These are phyloP conservation scores for Misopates orontium DNA, from an alignment of 257 asterid genomes.

Conservation along the genomic window DNA sequence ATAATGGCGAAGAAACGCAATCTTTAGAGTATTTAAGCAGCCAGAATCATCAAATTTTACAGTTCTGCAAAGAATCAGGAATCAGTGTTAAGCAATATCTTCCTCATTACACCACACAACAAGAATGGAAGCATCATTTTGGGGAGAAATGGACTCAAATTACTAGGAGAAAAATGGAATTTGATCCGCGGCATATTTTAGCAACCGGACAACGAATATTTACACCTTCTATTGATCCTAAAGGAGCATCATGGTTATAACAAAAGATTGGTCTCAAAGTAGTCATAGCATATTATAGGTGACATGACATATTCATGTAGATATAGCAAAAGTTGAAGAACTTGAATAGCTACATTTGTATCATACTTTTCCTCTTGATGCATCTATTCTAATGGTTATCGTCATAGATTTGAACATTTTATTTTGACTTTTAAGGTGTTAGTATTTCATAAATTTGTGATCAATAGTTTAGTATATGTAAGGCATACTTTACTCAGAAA, in stretches of 20 bases:
- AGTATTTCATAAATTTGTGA: no score
- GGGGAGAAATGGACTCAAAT: slow-evolving; percentile 63
- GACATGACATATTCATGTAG: slow-evolving; percentile 18
- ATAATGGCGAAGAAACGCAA: slow-evolving; percentile 56
- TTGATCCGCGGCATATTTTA: slow-evolving; percentile 65
- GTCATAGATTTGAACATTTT: no score
- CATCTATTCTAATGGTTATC: no score
- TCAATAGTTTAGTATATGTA: no score
- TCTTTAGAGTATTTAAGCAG: slow-evolving; percentile 44
- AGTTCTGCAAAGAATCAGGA: slow-evolving; percentile 48
- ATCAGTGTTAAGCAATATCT: slow-evolving; percentile 69
- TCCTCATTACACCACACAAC: slow-evolving; percentile 66
- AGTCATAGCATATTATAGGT: slow-evolving; percentile 1
- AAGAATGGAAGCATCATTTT: slow-evolving; percentile 64
- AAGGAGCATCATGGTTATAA: slow-evolving; percentile 36
- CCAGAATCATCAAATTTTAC: slow-evolving; percentile 52
- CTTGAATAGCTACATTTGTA: background rate
- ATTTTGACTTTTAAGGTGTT: no score
- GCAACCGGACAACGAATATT: slow-evolving; percentile 74
- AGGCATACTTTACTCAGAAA: no score
- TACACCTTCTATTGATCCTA: slow-evolving; percentile 41
- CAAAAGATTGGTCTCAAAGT: background rate
- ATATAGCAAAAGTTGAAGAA: slow-evolving; percentile 3
- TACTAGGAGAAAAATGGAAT: slow-evolving; percentile 46
- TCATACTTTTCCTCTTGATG: no score